Conservation (phyloP, 768 basidiomycete genomes). For the Boletus bicolor region DNA sequence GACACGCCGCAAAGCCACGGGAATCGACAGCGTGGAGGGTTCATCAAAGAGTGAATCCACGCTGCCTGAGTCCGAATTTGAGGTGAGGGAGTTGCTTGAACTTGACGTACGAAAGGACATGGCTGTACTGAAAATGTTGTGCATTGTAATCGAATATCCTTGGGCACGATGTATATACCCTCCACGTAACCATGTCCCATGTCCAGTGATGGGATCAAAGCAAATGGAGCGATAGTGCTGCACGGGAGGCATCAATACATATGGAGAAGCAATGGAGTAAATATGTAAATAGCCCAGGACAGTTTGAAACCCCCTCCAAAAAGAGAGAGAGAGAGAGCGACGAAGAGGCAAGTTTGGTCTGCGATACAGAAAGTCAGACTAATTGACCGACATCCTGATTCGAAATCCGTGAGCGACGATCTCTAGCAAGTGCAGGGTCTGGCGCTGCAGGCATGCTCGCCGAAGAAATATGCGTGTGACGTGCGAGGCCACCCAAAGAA, state of each 20-base stretch:
- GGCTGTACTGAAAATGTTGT: conserved; percentile 1
- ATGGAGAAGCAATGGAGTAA: background rate
- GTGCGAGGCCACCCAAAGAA: background rate
- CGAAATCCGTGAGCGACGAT: background rate
- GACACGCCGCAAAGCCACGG: conserved; percentile 32
- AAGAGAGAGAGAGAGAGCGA: too few species aligned
- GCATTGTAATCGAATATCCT: background rate
- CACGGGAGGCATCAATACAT: background rate
- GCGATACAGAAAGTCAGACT: background rate
- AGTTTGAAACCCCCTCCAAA: background rate
- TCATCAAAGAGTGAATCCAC: conserved; percentile 54
- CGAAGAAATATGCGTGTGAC: background rate
- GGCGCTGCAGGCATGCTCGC: background rate
- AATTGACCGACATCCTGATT: background rate
- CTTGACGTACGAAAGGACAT: conserved; percentile 7
- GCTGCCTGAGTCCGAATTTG: conserved; percentile 21
- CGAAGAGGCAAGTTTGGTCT: too few species aligned
- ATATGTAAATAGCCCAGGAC: background rate
- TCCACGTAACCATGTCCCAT: background rate
- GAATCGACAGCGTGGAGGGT: conserved; percentile 16
- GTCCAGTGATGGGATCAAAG: background rate
- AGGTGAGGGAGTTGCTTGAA: background rate
- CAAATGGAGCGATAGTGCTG: background rate
- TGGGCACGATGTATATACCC: conserved; percentile 6
- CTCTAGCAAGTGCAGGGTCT: background rate